These are phyloP conservation scores for Sophora flavescens DNA, from an alignment of 306 rosid species.

Conservation along the genomic window DNA sequence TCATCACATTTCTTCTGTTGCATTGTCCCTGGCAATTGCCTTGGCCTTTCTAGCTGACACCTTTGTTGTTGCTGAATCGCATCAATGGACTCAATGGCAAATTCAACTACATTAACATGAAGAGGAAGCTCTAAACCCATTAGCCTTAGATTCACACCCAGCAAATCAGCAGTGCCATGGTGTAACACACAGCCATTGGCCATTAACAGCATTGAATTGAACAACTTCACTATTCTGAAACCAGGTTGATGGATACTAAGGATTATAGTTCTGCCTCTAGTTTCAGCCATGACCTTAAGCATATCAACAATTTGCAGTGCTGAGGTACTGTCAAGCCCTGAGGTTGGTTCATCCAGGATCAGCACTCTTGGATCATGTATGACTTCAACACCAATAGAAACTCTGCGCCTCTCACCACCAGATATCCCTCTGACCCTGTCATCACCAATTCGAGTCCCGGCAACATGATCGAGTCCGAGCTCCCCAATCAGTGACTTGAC, in stretches of 20 bases:
- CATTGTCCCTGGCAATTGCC: constrained; percentile 38
- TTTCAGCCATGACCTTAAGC: constrained; percentile 87
- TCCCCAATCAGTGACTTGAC: constrained; percentile 79
- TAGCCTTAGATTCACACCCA: constrained; percentile 62
- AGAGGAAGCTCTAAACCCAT: constrained; percentile 89
- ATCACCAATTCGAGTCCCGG: constrained; percentile 77
- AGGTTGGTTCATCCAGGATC: constrained; percentile 94
- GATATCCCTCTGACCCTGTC: constrained; percentile 86
- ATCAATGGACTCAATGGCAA: constrained; percentile 85
- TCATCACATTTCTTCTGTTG: constrained; percentile 51
- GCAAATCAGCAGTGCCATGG: constrained; percentile 81
- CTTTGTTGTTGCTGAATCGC: constrained; percentile 58
- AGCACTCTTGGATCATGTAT: constrained; percentile 88
- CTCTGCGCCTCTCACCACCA: constrained; percentile 91
- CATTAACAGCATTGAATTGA: constrained; percentile 71
- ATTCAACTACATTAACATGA: constrained; percentile 81
- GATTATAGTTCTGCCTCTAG: constrained; percentile 71
- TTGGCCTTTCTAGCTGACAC: constrained; percentile 40
- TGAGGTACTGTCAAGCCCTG: constrained; percentile 92
- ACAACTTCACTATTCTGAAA: constrained; percentile 82
- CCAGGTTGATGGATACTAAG: constrained; percentile 95
- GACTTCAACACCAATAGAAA: constrained; percentile 94
- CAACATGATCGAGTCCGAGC: constrained; percentile 78
- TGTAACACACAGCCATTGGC: constrained; percentile 83
- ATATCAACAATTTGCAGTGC: constrained; percentile 88